Base-by-base conservation (phyloP, 352 stramenopile species). In the Globisporangium uncinulatum region DNA sequence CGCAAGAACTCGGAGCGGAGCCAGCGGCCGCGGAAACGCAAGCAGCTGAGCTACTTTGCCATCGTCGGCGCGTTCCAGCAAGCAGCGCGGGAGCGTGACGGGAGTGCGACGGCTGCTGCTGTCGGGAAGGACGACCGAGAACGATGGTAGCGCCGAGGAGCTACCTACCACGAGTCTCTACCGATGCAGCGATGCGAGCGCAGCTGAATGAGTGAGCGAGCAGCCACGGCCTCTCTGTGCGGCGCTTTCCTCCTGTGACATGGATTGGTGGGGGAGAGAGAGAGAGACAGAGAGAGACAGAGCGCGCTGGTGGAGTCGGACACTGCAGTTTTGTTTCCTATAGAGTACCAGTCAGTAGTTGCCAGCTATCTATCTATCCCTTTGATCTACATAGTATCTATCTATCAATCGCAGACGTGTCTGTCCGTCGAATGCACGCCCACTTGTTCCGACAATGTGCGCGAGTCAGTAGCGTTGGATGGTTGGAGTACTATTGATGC, bases 41-140 rank as follows among this genome's bases (percentile, higher is more conserved):
- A 87, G 57, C 79, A 93, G 41, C 65, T 93, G 52, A 89, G 73
- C 61, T 92, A 85, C 59, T 89, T 90, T 57, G 81, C 83, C 37
- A 93, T 93, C 55, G 67, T 86, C 34, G 75, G 79, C 11, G 83
- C 83, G 4, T 93, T 93, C 63, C 83, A 93, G 42, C 83, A 81
- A 43, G 83, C 83, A 5, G 76, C 79, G 6, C 77, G 79, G 53
- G 81, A 93, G 62, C 79, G 83, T 54, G 65, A 83, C 36, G 59
- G 15, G 71, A 79, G 47, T 67, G 64, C 46, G 11, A 43, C 36
- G 15, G 56, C 75, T 19, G 65, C 74, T n/a, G 57, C 69, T 41
- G 61, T 37, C 37, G 37, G 45, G 19, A 29, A 43, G 0, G 46
- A 56, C 5, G 56, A 62, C 29, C 24, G 51, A 36, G 51, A 29